A percentile compares a stretch with the other conserved stretches of the same genome.
These are phyloP conservation scores for Hanseniaspora valbyensis DNA, from an alignment of 805 yeast genomes.

Conservation along the genomic window DNA sequence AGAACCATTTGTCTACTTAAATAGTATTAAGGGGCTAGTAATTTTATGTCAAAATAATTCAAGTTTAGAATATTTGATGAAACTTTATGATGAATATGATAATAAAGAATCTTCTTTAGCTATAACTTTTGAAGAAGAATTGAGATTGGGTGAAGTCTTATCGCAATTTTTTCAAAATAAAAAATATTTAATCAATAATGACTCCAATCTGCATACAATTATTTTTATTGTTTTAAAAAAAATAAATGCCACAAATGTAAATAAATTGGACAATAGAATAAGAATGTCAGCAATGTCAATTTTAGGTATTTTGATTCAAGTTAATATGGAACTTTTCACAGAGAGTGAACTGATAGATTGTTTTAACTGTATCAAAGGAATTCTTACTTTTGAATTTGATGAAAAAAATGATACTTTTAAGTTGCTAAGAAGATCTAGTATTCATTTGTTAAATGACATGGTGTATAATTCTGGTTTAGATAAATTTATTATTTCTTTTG, in stretches of 20 bases:
- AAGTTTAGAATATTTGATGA: slow-evolving; percentile 32
- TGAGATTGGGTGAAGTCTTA: slow-evolving; percentile 75
- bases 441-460: slow-evolving; percentile 55
- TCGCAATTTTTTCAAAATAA: slow-evolving; percentile 42
- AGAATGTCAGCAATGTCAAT: slow-evolving; percentile 83
- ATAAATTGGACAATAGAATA: slow-evolving; percentile 42
- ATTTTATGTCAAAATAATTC: slow-evolving; percentile 40
- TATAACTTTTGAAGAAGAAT: slow-evolving; percentile 46
- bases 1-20: slow-evolving; percentile 81
- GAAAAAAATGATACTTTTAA: slow-evolving; percentile 33
- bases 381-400: slow-evolving; percentile 48
- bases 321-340: slow-evolving; percentile 44
- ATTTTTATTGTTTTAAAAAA: slow-evolving; percentile 35
- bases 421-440: slow-evolving; percentile 62
- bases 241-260: slow-evolving; percentile 27
- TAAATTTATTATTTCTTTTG: slow-evolving; percentile 34
- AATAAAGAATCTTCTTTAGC: slow-evolving; percentile 21
- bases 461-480: slow-evolving; percentile 38
- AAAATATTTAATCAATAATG: slow-evolving; percentile 31
- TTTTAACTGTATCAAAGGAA: slow-evolving; percentile 67
- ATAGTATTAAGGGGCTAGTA: slow-evolving; percentile 69
- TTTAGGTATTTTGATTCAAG: slow-evolving; percentile 58
- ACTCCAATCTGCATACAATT: slow-evolving; percentile 34
- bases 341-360: slow-evolving; percentile 40
- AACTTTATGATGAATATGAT: slow-evolving; percentile 30